These are phyloP conservation scores for Poterioochromonas sp. DNA, from an alignment of 352 stramenopile genomes.

Conservation along the genomic window DNA sequence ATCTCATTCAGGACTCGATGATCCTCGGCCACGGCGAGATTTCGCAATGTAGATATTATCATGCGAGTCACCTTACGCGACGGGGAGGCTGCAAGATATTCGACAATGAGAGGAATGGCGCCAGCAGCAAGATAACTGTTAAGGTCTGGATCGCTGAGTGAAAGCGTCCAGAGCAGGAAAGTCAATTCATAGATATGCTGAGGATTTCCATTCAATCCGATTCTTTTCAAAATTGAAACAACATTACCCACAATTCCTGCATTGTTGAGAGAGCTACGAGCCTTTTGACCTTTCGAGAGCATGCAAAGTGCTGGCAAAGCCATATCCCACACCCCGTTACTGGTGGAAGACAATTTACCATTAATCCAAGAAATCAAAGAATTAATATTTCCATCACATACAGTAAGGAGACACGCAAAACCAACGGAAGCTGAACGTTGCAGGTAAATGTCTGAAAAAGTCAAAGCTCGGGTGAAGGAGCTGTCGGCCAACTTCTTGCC, in stretches of 20 bases:
- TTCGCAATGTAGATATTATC: constrained; percentile 76
- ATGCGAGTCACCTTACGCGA: constrained; percentile 93
- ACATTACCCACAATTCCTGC: constrained; percentile 76
- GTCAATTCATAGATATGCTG: constrained; percentile 92
- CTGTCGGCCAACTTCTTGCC: constrained; percentile 55
- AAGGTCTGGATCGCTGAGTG: constrained; percentile 64
- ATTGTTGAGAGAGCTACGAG: constrained; percentile 74
- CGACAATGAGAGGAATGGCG: constrained; percentile 56
- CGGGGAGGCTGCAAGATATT: constrained; percentile 66
- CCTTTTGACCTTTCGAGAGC: constrained; percentile 71
- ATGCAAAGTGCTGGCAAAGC: constrained; percentile 80
- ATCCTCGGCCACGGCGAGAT: constrained; percentile 49
- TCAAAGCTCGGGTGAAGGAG: constrained; percentile 51
- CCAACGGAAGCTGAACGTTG: constrained; percentile 52
- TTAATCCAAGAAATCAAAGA: constrained; percentile 56
- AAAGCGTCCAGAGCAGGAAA: constrained; percentile 93
- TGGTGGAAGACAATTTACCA: constrained; percentile 49
- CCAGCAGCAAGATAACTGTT: constrained; percentile 53
- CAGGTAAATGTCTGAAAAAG: constrained; percentile 53
- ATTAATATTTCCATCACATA: constrained; percentile 54
- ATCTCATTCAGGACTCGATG: constrained; percentile 75
- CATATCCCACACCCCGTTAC: constrained; percentile 47
- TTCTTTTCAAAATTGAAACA: constrained; percentile 50
- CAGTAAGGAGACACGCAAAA: constrained; percentile 52
- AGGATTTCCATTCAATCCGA: constrained; percentile 44